Evolutionary conservation across 148 eudicot genomes (phyloP).

Genomic region (Diospyros lotus): DNA sequence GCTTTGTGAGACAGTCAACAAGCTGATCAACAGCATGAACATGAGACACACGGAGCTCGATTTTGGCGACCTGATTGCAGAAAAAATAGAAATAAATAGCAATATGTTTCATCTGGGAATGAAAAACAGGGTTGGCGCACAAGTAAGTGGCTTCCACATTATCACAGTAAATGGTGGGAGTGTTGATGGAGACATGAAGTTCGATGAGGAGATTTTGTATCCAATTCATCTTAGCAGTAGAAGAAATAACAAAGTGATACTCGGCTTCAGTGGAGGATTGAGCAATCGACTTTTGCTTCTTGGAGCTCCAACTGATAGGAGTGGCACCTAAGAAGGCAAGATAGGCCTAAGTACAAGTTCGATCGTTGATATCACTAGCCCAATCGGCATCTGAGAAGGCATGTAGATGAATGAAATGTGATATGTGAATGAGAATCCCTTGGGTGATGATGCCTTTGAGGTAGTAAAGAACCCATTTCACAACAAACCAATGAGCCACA

Average conservation of each 20-base stretch:
- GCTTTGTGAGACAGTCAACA: neutral
- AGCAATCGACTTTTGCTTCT: neutral
- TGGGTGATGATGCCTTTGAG: neutral
- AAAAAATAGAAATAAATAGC: constrained; percentile 7
- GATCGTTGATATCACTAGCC: neutral
- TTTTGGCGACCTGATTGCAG: neutral
- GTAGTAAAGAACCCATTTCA: neutral
- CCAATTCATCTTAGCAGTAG: neutral
- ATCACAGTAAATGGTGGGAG: neutral
- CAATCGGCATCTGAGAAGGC: constrained; percentile 7
- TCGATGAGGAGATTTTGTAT: neutral
- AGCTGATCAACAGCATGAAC: neutral
- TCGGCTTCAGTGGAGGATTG: constrained; percentile 5
- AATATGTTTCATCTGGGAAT: constrained; percentile 5
- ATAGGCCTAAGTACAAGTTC: neutral
- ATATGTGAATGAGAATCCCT: neutral
- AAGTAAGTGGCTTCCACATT: constrained; percentile 1
- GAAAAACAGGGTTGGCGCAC: constrained; percentile 1
- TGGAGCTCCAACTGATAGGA: neutral
- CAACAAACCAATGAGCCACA: neutral
- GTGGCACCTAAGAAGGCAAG: neutral
- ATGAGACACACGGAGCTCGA: neutral
- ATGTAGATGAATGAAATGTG: neutral
- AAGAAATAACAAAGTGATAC: neutral
- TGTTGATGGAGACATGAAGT: neutral